Percentiles rank a stretch among this genome's conserved stretches.
These are phyloP conservation scores for Fragaria ananassa DNA, from an alignment of 306 rosid genomes.

Conservation along the genomic window DNA sequence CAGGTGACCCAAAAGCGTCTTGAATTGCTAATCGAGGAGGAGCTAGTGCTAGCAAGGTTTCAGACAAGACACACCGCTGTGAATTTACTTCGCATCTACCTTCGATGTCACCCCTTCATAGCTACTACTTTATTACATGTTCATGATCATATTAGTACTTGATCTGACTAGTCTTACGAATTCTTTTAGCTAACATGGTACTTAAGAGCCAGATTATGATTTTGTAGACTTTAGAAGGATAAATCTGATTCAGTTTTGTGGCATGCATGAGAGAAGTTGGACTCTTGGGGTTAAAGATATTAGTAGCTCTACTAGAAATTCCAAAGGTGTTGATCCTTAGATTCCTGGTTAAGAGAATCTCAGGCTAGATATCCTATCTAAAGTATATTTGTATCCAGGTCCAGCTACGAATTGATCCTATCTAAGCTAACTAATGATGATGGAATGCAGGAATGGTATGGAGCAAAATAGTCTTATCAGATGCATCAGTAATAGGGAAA, in stretches of 20 bases:
- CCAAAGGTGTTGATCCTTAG: not conserved
- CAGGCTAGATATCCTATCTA: not conserved
- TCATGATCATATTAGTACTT: too few species aligned
- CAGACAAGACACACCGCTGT: not conserved
- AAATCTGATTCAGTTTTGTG: not conserved
- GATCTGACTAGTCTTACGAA: too few species aligned
- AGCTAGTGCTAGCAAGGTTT: not conserved
- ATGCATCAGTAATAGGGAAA: not conserved
- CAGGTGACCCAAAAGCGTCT: not conserved
- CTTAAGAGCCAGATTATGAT: not conserved
- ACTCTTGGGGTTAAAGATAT: not conserved
- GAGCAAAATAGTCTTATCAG: not conserved
- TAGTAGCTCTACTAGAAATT: not conserved
- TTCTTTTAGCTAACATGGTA: not conserved
- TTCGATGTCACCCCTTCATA: too few species aligned
- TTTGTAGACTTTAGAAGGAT: not conserved
- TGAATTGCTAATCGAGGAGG: too few species aligned
- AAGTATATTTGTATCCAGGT: not conserved
- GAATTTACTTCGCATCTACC: too few species aligned
- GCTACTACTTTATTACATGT: not conserved
- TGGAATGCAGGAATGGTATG: not conserved
- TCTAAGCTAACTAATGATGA: not conserved
- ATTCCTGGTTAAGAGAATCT: not conserved
- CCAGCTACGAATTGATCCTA: not conserved
- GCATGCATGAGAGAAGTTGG: not conserved